These are phyloP conservation scores for Tagetes erecta DNA, from an alignment of 129 eudicot genomes.

Conservation along the genomic window DNA sequence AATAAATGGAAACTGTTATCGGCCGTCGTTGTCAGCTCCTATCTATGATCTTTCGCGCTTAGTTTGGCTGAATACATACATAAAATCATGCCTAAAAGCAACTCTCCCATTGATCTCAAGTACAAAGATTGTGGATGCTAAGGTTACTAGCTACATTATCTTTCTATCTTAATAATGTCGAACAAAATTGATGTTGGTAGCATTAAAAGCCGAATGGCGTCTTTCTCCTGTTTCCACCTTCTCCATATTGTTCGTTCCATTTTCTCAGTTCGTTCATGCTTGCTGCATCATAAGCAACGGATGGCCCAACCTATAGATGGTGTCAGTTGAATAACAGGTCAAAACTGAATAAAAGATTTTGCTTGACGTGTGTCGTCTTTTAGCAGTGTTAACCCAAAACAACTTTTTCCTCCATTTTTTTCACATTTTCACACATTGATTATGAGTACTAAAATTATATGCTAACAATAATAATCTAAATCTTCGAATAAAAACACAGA, in stretches of 20 bases:
- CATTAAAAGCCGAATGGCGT: slow-evolving; percentile 80
- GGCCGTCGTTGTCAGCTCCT: background rate
- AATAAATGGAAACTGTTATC: slow-evolving; percentile 12
- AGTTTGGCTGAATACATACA: slow-evolving; percentile 19
- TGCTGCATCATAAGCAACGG: slow-evolving; percentile 86
- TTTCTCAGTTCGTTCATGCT: slow-evolving; percentile 94
- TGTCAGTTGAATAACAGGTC: background rate
- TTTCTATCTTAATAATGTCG: slow-evolving; percentile 27
- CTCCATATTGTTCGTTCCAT: slow-evolving; percentile 98
- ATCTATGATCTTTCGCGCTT: slow-evolving; percentile 22
- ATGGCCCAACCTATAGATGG: slow-evolving; percentile 75
- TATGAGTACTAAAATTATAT: too few relatives aligned
- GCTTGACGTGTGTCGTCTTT: background rate
- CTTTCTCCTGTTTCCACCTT: slow-evolving; percentile 91
- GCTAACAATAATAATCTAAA: background rate
- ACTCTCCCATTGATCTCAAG: slow-evolving; percentile 20
- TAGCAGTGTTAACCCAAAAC: background rate
- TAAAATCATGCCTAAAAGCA: slow-evolving; percentile 13
- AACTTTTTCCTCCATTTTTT: background rate
- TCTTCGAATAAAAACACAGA: background rate
- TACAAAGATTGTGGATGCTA: slow-evolving; percentile 27
- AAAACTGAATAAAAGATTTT: background rate
- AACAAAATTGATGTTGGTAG: slow-evolving; percentile 17
- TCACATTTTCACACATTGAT: background rate
- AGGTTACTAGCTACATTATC: slow-evolving; percentile 23